Evolutionary conservation across 1,284 basidiomycete species (phyloP).

Genomic region (Austroboletus novae-zelandiae): DNA sequence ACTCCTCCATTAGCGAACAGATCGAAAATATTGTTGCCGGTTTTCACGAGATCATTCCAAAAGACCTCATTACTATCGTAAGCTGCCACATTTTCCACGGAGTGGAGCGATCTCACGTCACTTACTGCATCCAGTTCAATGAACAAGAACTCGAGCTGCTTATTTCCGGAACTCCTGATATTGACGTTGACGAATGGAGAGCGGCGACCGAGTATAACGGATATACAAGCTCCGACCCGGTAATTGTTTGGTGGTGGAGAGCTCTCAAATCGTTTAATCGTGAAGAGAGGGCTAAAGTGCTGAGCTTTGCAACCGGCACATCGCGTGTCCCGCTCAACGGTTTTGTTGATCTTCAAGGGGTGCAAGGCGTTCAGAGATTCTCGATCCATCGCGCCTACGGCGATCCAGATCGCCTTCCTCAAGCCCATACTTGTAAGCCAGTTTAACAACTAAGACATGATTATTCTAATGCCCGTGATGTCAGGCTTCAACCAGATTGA

Average conservation of each 20-base stretch:
- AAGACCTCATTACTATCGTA: conserved; percentile 78
- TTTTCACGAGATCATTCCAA: conserved; percentile 95
- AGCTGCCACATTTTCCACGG: conserved; percentile 28
- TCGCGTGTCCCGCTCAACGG: conserved; percentile 94
- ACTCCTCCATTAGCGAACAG: conserved; percentile 95
- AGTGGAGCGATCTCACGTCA: conserved; percentile 16
- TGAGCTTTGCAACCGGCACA: conserved; percentile 96
- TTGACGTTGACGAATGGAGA: conserved; percentile 98
- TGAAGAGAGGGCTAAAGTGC: conserved; percentile 92
- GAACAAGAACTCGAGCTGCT: conserved; percentile 98
- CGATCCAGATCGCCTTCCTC: conserved; percentile 81
- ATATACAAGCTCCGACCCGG: conserved; percentile 84
- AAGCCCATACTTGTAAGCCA: conserved; percentile 84
- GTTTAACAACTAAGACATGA: conserved; percentile 2
- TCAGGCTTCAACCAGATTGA: conserved; percentile 85
- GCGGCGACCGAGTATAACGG: conserved; percentile 92
- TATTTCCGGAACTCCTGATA: conserved; percentile 97
- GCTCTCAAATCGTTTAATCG: conserved; percentile 97
- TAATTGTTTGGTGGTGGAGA: conserved; percentile 99
- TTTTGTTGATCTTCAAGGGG: conserved; percentile 91
- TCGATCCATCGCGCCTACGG: conserved; percentile 94
- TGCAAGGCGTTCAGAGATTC: conserved; percentile 93
- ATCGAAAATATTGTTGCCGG: conserved; percentile 89
- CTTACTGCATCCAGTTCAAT: conserved; percentile 70
- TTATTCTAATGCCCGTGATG: conserved; percentile 5